phyloP scores from a whole-genome alignment of 768 basidiomycete species.

The Hydnomerulius pinastri region DNA sequence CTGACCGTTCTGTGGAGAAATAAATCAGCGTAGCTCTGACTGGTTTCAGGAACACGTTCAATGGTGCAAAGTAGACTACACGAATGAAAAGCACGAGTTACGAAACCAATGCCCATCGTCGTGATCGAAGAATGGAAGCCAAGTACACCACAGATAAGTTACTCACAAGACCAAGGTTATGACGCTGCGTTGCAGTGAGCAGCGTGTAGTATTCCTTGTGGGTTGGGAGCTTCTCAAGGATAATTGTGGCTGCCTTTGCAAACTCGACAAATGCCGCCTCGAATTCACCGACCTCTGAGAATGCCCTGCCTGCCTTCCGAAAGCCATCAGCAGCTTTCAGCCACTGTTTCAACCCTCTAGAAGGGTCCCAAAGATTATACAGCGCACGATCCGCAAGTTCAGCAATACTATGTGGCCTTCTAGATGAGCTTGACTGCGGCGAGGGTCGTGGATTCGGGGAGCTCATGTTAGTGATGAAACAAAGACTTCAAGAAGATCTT shows the following conservation, averaged over 20 bases:
- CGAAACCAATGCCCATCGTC: background rate
- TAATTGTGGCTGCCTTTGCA: conserved; percentile 74
- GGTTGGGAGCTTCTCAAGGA: conserved; percentile 74
- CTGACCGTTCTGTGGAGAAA: conserved; percentile 62
- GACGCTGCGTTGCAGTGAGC: conserved; percentile 57
- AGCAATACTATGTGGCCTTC: conserved; percentile 60
- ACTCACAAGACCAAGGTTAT: conserved; percentile 72
- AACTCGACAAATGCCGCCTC: conserved; percentile 73
- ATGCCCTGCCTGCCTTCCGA: conserved; percentile 54
- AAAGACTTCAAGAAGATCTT: conserved; percentile 1
- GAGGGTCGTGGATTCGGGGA: conserved; percentile 9
- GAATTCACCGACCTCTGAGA: conserved; percentile 52
- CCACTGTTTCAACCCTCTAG: conserved; percentile 63
- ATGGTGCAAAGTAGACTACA: background rate
- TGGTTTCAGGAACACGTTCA: background rate
- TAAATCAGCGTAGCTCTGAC: conserved; percentile 16
- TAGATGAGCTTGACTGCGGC: conserved; percentile 6
- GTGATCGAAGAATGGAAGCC: conserved; percentile 4
- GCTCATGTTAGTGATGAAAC: conserved; percentile 15
- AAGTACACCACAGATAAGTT: background rate
- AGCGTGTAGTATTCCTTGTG: conserved; percentile 65
- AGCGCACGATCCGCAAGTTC: conserved; percentile 67
- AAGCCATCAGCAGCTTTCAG: conserved; percentile 65
- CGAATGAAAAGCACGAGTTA: background rate
- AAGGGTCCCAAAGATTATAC: conserved; percentile 56